Base-by-base conservation (phyloP, 768 basidiomycete species). In the Russula virescens region DNA sequence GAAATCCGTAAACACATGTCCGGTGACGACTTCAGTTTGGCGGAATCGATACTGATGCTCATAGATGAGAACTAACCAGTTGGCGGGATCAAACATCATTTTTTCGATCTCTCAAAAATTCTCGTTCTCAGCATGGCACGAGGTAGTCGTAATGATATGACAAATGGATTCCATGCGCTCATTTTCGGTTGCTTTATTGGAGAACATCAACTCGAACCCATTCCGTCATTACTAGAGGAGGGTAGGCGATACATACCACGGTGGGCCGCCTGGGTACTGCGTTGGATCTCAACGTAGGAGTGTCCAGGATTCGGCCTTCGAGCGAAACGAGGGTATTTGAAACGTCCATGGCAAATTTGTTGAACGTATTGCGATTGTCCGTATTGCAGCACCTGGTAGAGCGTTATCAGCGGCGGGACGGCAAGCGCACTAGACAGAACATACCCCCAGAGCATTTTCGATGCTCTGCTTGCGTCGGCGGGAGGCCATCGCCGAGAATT, bases 141-240 rank as follows among this genome's bases (percentile, higher is more conserved):
- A n/a, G 11, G 1, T 3, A 42, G 16, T 31, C 31, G 26, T 5
- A 25, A 45, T 16, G 52, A 31, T n/a, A 14, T 38, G 13, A 74
- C 75, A 51, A 55, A 84, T 89, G 91, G 88, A 59, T 91, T 92
- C 90, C 90, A 92, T 0, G 81, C 72, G 5, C 90, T 89, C 54
- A 89, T 81, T 6, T 71, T 73, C 0, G 87, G 87, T 31, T 71
- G 71, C 86, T 88, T 65, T 28, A 53, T 1, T 49, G n/a, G 55
- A 23, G 54, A n/a, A 48, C n/a, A 18, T 28, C n/a, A n/a, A n/a
- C n/a, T n/a, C n/a, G n/a, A 11, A 48, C 1, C 25, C 19, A 40
- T 28, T 42, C 5, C 58, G 18, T 28, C 49, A 64, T 25, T 28
- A 21, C n/a, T n/a, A 9, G 58, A 11, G 56, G 31, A 48, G n/a